Evolutionary conservation across 164 flowering plant genomes (phyloP), one percentile per base, ranked within the genome.

Genomic region (Chimonanthus praecox): DNA sequence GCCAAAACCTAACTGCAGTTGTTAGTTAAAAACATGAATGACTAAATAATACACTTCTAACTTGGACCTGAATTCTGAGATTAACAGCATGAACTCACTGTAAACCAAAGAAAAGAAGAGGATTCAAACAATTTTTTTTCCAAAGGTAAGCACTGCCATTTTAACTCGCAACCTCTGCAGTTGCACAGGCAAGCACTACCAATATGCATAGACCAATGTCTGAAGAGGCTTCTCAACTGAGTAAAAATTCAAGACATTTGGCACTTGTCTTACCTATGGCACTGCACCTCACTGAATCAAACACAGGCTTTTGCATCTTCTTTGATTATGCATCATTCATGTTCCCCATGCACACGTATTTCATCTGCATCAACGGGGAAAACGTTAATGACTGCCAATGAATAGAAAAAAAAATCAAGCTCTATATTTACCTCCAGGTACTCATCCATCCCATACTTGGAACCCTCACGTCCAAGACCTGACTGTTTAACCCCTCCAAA

Each of bases 391-490:
- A 13, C 68, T 51, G 64, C 64, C 45, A 60, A n/a, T 47, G n/a
- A 10, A 33, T 7, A 5, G 4, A 15, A 7, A 58, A 47, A 4
- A 47, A 3, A 11, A 65, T 2, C 4, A 11, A 45, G 49, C 20
- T 64, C 8, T 47, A n/a, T 47, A 81, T 84, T 77, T 80, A 90
- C 99, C 76, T 96, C 98, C 70, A 90, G 74, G 74, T 88, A 96
- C 70, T 96, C 99, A 77, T 95, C 98, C 78, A 93, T 86, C 60
- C 98, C 98, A 72, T 94, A 96, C 75, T 93, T 96, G 72, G 98
- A 96, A 67, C 98, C 99, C 83, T 92, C 98, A 69, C 98, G 82
- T 60, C 99, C 99, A 74, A 95, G 94, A 73, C 99, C 99, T 47
- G 98, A 93, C 79, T 96, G 92, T 65, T 96, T 96, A 64, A 90